phyloP scores from a whole-genome alignment of 306 rosid genomes.

The Quercus agrifolia region DNA sequence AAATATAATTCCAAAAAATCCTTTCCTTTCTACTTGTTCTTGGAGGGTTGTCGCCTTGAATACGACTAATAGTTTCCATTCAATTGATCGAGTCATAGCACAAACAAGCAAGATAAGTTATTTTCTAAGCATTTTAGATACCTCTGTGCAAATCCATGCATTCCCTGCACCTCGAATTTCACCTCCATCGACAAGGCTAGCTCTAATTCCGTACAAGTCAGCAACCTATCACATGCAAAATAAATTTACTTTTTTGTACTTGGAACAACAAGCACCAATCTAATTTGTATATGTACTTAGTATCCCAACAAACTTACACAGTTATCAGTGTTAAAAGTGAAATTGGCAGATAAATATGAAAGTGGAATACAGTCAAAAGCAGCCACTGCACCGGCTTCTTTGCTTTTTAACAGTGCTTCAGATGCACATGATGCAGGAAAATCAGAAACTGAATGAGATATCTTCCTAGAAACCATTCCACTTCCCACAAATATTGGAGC shows the following conservation, averaged over 20 bases:
- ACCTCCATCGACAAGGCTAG: conserved; percentile 93
- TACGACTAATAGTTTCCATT: too few relatives aligned
- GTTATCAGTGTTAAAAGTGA: conserved; percentile 87
- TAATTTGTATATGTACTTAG: neutral
- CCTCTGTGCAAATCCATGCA: conserved; percentile 99
- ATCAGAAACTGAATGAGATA: conserved; percentile 50
- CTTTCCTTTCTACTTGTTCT: too few relatives aligned
- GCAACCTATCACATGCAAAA: conserved; percentile 60
- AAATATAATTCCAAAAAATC: too few relatives aligned
- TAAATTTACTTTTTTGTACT: conserved; percentile 19
- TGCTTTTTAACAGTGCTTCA: conserved; percentile 72
- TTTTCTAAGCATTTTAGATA: conserved; percentile 29
- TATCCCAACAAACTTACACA: conserved; percentile 61
- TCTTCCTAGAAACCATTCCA: conserved; percentile 87
- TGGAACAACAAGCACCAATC: neutral
- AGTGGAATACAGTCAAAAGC: conserved; percentile 89
- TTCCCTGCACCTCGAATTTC: conserved; percentile 99
- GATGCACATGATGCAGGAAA: conserved; percentile 65
- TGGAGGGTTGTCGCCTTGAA: too few relatives aligned
- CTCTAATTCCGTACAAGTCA: conserved; percentile 95
- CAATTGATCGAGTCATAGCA: neutral
- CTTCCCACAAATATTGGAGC: conserved; percentile 93
- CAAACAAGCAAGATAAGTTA: conserved; percentile 2
- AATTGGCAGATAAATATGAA: conserved; percentile 86
- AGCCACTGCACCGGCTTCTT: conserved; percentile 91